Percentiles rank a stretch among this genome's conserved stretches.
Evolutionary conservation across 805 yeast genomes (phyloP).

Genomic region (Barnettozyma sp.): DNA sequence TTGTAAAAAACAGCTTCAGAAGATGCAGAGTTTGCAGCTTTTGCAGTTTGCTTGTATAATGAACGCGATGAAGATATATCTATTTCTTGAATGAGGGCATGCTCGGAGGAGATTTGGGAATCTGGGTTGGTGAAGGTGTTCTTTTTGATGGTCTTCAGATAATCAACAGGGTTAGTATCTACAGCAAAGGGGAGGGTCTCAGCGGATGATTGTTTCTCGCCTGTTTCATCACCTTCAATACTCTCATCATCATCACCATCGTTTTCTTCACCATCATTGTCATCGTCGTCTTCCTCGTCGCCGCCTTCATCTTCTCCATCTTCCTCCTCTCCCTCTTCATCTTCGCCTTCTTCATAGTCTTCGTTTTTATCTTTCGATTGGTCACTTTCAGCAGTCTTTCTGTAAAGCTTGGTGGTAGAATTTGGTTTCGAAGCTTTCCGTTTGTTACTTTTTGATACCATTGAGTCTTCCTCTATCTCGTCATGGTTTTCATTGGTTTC

Average conservation of each 20-base stretch:
- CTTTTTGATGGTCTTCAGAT: neutral
- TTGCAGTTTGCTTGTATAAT: conserved; percentile 24
- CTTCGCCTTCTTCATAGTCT: conserved; percentile 5
- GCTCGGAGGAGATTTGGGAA: conserved; percentile 10
- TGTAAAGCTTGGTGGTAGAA: neutral
- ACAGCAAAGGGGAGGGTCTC: conserved; percentile 2
- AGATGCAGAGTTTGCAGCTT: conserved; percentile 12
- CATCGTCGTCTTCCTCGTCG: neutral
- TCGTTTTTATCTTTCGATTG: conserved; percentile 1
- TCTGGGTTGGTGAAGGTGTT: neutral
- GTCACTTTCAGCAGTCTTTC: neutral
- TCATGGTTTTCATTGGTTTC: too few species aligned
- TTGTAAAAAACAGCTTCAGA: conserved; percentile 19
- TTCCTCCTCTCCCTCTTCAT: conserved; percentile 1
- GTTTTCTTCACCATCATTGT: conserved; percentile 4
- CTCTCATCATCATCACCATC: too few species aligned
- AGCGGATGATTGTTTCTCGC: too few species aligned
- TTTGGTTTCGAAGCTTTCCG: neutral
- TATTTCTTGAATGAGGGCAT: conserved; percentile 25
- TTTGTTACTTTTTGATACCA: neutral
- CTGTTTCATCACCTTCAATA: too few species aligned
- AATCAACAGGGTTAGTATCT: neutral
- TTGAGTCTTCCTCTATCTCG: neutral
- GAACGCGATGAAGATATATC: conserved; percentile 27
- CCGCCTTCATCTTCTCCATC: neutral